These are phyloP conservation scores for Sarcodon sp. DNA, from an alignment of 768 basidiomycete species.

Conservation along the genomic window DNA sequence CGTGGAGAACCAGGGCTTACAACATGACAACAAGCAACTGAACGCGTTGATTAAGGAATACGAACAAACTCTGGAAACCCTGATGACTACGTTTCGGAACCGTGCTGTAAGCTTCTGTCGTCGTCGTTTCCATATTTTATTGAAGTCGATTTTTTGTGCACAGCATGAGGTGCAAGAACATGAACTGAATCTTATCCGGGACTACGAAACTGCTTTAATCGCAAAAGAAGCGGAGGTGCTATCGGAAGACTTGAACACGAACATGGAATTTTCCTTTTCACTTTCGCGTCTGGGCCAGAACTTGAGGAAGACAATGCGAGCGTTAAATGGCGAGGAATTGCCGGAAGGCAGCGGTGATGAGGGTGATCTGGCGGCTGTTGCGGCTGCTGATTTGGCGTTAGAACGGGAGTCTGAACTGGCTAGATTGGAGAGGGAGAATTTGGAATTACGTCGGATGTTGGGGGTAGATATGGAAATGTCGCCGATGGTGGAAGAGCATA, in stretches of 20 bases:
- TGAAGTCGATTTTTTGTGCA: background rate
- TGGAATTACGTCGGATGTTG: constrained; percentile 61
- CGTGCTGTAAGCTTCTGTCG: constrained; percentile 58
- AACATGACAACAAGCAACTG: constrained; percentile 94
- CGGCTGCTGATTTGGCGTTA: constrained; percentile 56
- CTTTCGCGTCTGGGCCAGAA: constrained; percentile 58
- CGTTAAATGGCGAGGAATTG: constrained; percentile 51
- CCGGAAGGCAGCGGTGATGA: background rate
- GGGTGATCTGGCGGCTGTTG: constrained; percentile 10
- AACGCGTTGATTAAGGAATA: constrained; percentile 88
- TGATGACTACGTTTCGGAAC: constrained; percentile 87
- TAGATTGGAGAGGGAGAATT: constrained; percentile 81
- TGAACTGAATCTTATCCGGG: constrained; percentile 78
- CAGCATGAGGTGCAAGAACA: constrained; percentile 91
- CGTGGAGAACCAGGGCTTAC: constrained; percentile 72
- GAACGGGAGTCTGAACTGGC: constrained; percentile 88
- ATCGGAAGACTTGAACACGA: constrained; percentile 40
- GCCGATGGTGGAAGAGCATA: too few species aligned
- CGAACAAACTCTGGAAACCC: constrained; percentile 87
- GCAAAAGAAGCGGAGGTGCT: constrained; percentile 60
- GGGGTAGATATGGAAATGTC: constrained; percentile 11
- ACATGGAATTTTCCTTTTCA: constrained; percentile 53
- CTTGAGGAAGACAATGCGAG: constrained; percentile 58
- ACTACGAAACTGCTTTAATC: constrained; percentile 79
- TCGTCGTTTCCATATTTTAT: background rate